These are phyloP conservation scores for Penicillium taxi DNA, from an alignment of 495 filamentous ascomycete genomes.

Conservation along the genomic window DNA sequence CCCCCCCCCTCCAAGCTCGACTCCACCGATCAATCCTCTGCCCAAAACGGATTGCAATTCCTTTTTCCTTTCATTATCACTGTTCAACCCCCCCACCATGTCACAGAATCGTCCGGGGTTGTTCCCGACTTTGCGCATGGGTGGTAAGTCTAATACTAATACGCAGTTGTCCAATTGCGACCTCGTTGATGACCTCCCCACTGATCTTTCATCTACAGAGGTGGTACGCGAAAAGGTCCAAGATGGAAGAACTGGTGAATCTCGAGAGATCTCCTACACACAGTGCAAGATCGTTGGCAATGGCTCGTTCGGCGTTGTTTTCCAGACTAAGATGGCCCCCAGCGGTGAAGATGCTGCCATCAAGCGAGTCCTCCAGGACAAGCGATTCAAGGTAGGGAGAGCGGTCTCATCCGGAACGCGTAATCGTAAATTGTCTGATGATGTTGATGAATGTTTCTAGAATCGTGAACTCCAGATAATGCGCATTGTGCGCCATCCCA, in stretches of 20 bases:
- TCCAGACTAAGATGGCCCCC: slow-evolving; percentile 96
- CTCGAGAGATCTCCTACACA: slow-evolving; percentile 92
- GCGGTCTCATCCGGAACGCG: slow-evolving; percentile 2
- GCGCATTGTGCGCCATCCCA: slow-evolving; percentile 96
- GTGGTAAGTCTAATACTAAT: slow-evolving; percentile 53
- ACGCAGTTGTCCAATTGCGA: slow-evolving; percentile 4
- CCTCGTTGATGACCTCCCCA: neutral
- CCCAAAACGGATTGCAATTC: slow-evolving; percentile 27
- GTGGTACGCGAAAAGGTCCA: slow-evolving; percentile 98
- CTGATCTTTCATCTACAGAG: slow-evolving; percentile 47
- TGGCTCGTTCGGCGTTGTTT: slow-evolving; percentile 96
- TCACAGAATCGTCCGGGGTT: slow-evolving; percentile 67
- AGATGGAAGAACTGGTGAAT: slow-evolving; percentile 93
- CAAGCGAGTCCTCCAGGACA: slow-evolving; percentile 96
- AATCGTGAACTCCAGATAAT: slow-evolving; percentile 99
- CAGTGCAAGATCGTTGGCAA: slow-evolving; percentile 99
- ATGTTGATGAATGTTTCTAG: slow-evolving; percentile 45
- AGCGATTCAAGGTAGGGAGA: slow-evolving; percentile 83
- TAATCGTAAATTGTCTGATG: no score
- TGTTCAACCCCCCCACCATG: slow-evolving; percentile 42
- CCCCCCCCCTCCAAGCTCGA: slow-evolving; percentile 15
- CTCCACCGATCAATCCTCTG: slow-evolving; percentile 18
- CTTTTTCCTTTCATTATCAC: slow-evolving; percentile 21
- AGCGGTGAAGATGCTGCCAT: slow-evolving; percentile 97
- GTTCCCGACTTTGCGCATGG: slow-evolving; percentile 73